Conservation (phyloP, 108 stramenopile genomes). For the Nitzschia palea region DNA sequence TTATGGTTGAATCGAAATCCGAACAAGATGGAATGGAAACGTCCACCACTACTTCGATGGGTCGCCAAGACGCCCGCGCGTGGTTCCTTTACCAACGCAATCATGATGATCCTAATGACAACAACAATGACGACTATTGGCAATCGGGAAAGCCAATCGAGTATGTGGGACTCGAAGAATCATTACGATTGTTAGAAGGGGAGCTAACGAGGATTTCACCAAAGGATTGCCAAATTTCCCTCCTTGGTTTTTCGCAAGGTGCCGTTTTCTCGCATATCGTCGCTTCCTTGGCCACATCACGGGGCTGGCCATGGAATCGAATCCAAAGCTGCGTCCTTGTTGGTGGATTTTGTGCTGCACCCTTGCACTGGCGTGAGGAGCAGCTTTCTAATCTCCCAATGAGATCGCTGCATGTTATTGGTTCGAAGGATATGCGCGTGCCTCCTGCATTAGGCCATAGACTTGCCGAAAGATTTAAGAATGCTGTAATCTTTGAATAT, state of each 20-base stretch:
- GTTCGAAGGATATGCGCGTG: constrained; percentile 41
- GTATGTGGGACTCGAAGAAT: constrained; percentile 47
- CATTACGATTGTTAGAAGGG: constrained; percentile 19
- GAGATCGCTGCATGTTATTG: constrained; percentile 45
- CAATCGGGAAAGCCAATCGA: constrained; percentile 26
- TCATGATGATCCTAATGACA: constrained; percentile 33
- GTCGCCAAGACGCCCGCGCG: constrained; percentile 45
- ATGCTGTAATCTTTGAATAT: constrained; percentile 30
- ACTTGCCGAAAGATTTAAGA: constrained; percentile 15
- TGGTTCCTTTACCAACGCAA: constrained; percentile 66
- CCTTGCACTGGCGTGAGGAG: not conserved
- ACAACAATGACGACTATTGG: constrained; percentile 21
- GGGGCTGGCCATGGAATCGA: constrained; percentile 11
- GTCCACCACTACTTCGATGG: not conserved
- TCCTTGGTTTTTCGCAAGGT: constrained; percentile 61
- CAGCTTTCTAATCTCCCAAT: constrained; percentile 9
- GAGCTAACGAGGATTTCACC: constrained; percentile 6
- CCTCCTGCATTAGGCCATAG: constrained; percentile 19
- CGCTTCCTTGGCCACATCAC: constrained; percentile 25
- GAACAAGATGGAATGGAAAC: constrained; percentile 1
- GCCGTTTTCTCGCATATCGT: constrained; percentile 52
- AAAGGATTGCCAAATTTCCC: not conserved
- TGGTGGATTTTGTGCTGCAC: constrained; percentile 37
- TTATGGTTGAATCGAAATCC: not conserved
- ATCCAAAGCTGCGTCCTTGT: constrained; percentile 24